Evolutionary conservation across 2,329 filamentous ascomycete genomes (phyloP), one percentile per base, ranked within the genome.

Genomic region (Ophiostoma novo-ulmi): DNA sequence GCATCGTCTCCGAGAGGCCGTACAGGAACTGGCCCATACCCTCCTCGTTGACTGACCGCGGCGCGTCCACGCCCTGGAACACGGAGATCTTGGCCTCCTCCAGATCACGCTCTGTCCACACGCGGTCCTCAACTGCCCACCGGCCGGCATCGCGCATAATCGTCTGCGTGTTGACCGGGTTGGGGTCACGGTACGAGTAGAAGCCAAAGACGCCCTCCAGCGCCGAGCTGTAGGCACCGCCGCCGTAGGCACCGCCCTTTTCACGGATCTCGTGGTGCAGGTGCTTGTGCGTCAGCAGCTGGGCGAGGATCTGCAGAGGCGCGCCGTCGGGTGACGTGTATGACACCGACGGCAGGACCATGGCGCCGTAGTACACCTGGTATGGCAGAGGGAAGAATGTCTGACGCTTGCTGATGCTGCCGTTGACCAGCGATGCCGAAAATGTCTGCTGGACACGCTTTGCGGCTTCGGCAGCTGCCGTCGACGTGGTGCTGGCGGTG

Each of bases 181-280:
- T 97, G 2, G 95, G 95, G 78, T 99, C 95, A 69, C 95, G 91
- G 84, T 99, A 99, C 64, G 92, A 94, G 81, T 97, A 97, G 82
- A 97, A 96, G 20, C 93, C 93, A 75, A 99, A 98, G 0, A 97
- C 80, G 35, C 94, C 94, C 75, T 92, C 90, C 8, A 97, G 82
- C 0, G 91, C 87, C 35, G 89, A 88, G 64, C 91, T 90, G 78
- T 93, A 94, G 1, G 95, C 94, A 17, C 94, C 93, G 31, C 93
- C 95, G 64, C 95, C 95, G 75, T 99, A 99, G 0, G 95, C 95
- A 52, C 95, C 95, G 41, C 95, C 95, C 80, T 98, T 98, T 78
- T 99, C 95, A 70, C 95, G 91, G 74, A 99, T 97, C 80, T 98
- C 95, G 75, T 97, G 94, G 78, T 99, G 95, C 38, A 99, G 85